Evolutionary conservation across 2,329 filamentous ascomycete genomes (phyloP), one percentile per base, ranked within the genome.

Genomic region (Calonectria pseudoreteaudii): DNA sequence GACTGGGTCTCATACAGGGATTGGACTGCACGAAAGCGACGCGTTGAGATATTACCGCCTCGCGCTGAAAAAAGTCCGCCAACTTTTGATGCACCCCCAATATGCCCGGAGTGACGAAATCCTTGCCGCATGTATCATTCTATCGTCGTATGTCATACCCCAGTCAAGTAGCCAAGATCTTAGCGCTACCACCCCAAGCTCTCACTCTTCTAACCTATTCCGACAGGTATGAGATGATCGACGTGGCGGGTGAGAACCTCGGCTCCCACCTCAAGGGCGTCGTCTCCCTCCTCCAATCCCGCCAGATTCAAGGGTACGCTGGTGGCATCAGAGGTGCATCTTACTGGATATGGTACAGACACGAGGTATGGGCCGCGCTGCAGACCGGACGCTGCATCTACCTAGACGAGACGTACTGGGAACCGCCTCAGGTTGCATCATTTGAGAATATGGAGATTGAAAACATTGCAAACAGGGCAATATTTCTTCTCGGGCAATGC

Each of bases 141-240:
- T 60, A 60, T 60, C 56, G 36, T 41, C 56, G 56, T 60, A 60
- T 60, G 56, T 28, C 31, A 13, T 11, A 47, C 56, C 23, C 34
- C n/a, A 13, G n/a, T 26, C 14, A n/a, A 26, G 10, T 20, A 36
- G 53, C 9, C 44, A 23, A 38, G n/a, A 18, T 26, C 11, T 13
- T n/a, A 20, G 18, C 26, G 2, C 34, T 26, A 36, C 56, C 34
- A 38, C 31, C 13, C n/a, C 44, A 23, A 13, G n/a, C 44, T 47
- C 23, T 36, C 20, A n/a, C n/a, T 60, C 20, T 11, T 26, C 56
- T 60, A 60, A 60, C 56, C 56, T 41, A 41, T 36, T 36, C 41
- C 26, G 56, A 26, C 56, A 60, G 56, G 23, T 60, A 60, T 60
- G 56, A 60, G 56, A 60, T 60, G 56, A 60, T 60, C 34, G 56